Conservation (phyloP, 768 basidiomycete species). For the Boletus vermiculosoides region DNA sequence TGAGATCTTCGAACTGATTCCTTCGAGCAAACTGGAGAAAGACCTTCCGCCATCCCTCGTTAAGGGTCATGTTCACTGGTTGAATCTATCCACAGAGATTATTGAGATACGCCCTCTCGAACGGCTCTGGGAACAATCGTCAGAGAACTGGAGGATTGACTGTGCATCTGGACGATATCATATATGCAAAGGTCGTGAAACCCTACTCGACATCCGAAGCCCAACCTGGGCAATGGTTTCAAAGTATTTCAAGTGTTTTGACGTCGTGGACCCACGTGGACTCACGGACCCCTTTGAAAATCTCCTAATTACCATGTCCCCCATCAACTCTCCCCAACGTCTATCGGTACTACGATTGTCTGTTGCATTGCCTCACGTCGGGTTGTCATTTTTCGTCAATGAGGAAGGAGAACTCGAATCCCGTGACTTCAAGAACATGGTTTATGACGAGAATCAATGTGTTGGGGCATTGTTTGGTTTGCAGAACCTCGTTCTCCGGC, state of each 20-base stretch:
- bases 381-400: conserved; percentile 37
- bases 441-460: too few species aligned
- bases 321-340: background rate
- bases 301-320: conserved; percentile 14
- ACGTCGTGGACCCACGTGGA: accelerated
- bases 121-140: too few species aligned
- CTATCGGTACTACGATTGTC: background rate
- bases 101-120: too few species aligned
- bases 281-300: background rate
- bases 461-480: too few species aligned
- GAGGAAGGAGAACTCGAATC: background rate
- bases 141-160: too few species aligned
- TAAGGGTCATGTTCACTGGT: too few species aligned
- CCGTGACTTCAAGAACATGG: too few species aligned
- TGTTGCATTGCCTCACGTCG: conserved; percentile 35
- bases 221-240: conserved; percentile 20
- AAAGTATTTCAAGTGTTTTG: background rate
- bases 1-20: conserved; percentile 20
- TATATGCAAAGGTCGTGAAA: background rate
- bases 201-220: conserved; percentile 23
- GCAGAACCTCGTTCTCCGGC: too few species aligned
- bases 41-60: too few species aligned
- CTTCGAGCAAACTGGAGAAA: background rate
- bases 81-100: too few species aligned
- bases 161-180: too few species aligned